phyloP scores from a whole-genome alignment of 345 rosid genomes.

The Punica granatum region DNA sequence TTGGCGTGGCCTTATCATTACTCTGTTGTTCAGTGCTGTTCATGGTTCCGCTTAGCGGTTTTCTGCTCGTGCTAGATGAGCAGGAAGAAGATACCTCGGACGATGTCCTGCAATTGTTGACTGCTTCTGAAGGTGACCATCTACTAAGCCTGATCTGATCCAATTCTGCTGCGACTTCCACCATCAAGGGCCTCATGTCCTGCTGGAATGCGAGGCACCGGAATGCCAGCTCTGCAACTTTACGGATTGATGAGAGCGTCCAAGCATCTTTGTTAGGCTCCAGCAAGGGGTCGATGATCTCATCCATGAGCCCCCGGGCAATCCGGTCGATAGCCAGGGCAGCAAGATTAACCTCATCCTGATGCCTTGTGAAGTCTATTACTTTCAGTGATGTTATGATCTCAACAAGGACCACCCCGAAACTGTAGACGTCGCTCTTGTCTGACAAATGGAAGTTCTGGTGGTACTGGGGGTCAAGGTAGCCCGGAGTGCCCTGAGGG shows the following conservation, averaged over 20 bases:
- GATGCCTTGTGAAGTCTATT: constrained; percentile 78
- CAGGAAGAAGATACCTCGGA: constrained; percentile 37
- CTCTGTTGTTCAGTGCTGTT: constrained; percentile 12
- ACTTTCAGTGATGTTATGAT: constrained; percentile 80
- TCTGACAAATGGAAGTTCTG: constrained; percentile 79
- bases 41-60: constrained; percentile 3
- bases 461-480: constrained; percentile 83
- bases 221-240: constrained; percentile 77
- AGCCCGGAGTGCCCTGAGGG: constrained; percentile 93
- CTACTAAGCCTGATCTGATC: constrained; percentile 53
- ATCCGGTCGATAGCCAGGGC: constrained; percentile 79
- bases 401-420: constrained; percentile 59
- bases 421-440: constrained; percentile 68
- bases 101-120: constrained; percentile 25
- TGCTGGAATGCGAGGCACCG: constrained; percentile 75
- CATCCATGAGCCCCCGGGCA: constrained; percentile 64
- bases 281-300: constrained; percentile 68
- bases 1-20: not conserved
- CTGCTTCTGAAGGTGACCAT: constrained; percentile 41
- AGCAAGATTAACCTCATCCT: constrained; percentile 77
- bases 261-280: constrained; percentile 65
- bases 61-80: constrained; percentile 41
- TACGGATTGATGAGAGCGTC: constrained; percentile 68
- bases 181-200: constrained; percentile 89
- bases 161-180: constrained; percentile 80